A percentile compares a stretch with the other conserved stretches of the same genome.
Conservation (phyloP, 129 eudicot genomes). For the Saposhnikovia divaricata region DNA sequence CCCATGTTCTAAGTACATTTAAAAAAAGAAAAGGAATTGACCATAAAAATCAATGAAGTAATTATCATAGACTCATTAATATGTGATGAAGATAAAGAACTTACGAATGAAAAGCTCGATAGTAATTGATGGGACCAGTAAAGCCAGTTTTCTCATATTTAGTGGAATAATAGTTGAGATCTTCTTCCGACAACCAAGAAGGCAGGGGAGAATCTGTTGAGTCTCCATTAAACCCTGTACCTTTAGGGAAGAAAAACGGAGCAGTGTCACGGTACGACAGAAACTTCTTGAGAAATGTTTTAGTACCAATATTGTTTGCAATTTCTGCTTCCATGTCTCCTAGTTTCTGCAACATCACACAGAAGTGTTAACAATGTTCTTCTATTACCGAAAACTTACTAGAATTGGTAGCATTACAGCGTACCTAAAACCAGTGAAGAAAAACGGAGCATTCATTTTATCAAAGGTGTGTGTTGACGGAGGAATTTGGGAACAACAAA, state of each 20-base stretch:
- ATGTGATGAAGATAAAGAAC: too few relatives aligned
- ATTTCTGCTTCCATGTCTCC: slow-evolving; percentile 57
- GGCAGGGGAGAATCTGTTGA: slow-evolving; percentile 23
- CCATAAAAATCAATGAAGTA: not conserved
- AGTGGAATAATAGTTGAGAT: slow-evolving; percentile 44
- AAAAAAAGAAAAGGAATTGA: not conserved
- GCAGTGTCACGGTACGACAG: slow-evolving; percentile 31
- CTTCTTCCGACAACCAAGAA: slow-evolving; percentile 58
- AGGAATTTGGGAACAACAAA: too few relatives aligned
- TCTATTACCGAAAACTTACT: too few relatives aligned
- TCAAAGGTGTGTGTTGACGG: too few relatives aligned
- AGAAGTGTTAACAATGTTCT: too few relatives aligned
- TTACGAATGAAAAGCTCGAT: slow-evolving; percentile 46
- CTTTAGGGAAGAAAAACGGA: slow-evolving; percentile 45
- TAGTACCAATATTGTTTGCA: slow-evolving; percentile 30
- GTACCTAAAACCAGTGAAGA: too few relatives aligned
- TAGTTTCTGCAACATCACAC: not conserved
- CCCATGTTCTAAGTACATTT: slow-evolving; percentile 34
- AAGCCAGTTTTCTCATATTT: slow-evolving; percentile 44
- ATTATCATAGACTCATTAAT: not conserved
- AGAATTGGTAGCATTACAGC: too few relatives aligned
- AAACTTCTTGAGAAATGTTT: slow-evolving; percentile 32
- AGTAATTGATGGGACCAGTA: slow-evolving; percentile 63
- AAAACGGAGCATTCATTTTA: too few relatives aligned
- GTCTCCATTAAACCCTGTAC: slow-evolving; percentile 19